Evolutionary conservation across 192 early-diverging fungal genomes (phyloP), one percentile per base, ranked within the genome.

Genomic region (Coemansia sp.): DNA sequence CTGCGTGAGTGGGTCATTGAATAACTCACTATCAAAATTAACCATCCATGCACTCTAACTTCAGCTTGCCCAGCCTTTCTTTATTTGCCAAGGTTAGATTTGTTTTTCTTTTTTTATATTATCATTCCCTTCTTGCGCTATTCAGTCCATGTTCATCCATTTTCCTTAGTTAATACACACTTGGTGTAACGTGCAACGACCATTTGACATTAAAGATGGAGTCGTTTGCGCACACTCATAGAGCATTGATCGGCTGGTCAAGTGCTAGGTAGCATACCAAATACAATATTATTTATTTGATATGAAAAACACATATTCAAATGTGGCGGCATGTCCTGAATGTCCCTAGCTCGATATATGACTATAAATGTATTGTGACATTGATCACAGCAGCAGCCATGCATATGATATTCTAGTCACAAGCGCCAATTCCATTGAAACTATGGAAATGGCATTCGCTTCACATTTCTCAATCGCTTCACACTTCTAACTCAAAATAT

Each of bases 1-100:
- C 66, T 85, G 63, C 79, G 83, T 33, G 83, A 85, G 40, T 85
- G 78, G 83, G 71, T 81, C 31, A 45, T 78, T 17, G 83, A 81
- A 62, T 85, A 81, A 24, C 31, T 35, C 50, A 11, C 21, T 10
- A 27, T 27, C 19, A 51, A 51, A 51, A 51, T 21, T 51, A 3
- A 11, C 41, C 41, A 16, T 42, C 41, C 41, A 11, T 50, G 21
- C 21, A 50, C 29, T 34, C 14, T 53, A 9, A 46, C n/a, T 46
- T 46, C 24, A 17, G 41, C 41, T 10, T 50, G 48, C 48, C 48
- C 48, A 50, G 24, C 50, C 37, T 39, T 46, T 13, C 4, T 24
- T 36, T 37, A 21, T 21, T 17, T 69, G 42, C 50, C 33, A 31
- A 29, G 3, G 31, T 24, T 63, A 54, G 36, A 62, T 63, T 29